Percentiles rank a stretch among this genome's conserved stretches.
phyloP scores from a whole-genome alignment of 495 filamentous ascomycete species.

The Penicillium subrubescens region DNA sequence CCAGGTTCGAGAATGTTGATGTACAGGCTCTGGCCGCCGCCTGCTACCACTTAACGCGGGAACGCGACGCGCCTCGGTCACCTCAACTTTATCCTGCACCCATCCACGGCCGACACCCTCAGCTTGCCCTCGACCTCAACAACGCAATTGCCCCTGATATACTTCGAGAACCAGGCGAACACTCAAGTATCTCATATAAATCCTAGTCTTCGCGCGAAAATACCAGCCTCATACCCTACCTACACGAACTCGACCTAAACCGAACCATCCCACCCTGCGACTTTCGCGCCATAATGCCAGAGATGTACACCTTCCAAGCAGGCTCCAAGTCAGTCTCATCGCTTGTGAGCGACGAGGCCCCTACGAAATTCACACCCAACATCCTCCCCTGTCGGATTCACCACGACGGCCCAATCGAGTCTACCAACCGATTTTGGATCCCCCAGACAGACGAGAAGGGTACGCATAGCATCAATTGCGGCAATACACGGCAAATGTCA shows the following conservation, averaged over 20 bases:
- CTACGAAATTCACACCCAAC: constrained; percentile 60
- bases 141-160: not conserved
- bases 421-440: constrained; percentile 71
- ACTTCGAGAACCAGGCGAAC: not conserved
- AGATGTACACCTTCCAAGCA: constrained; percentile 46
- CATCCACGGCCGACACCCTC: constrained; percentile 7
- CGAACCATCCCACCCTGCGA: not conserved
- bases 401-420: constrained; percentile 71
- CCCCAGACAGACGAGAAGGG: constrained; percentile 51
- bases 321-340: constrained; percentile 24
- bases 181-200: not conserved
- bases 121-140: not conserved
- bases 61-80: constrained; percentile 39
- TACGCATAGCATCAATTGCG: constrained; percentile 16
- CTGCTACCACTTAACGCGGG: constrained; percentile 44
- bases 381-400: constrained; percentile 84
- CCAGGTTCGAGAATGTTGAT: too few relatives aligned
- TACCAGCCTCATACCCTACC: not conserved
- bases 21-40: too few relatives aligned
- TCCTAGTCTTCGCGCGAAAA: too few relatives aligned
- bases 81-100: constrained; percentile 9
- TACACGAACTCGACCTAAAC: not conserved
- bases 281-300: constrained; percentile 21
- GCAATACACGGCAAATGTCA: too few relatives aligned
- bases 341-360: constrained; percentile 16